These are phyloP conservation scores for Ajuga reptans DNA, from an alignment of 305 asterid genomes.

Conservation along the genomic window DNA sequence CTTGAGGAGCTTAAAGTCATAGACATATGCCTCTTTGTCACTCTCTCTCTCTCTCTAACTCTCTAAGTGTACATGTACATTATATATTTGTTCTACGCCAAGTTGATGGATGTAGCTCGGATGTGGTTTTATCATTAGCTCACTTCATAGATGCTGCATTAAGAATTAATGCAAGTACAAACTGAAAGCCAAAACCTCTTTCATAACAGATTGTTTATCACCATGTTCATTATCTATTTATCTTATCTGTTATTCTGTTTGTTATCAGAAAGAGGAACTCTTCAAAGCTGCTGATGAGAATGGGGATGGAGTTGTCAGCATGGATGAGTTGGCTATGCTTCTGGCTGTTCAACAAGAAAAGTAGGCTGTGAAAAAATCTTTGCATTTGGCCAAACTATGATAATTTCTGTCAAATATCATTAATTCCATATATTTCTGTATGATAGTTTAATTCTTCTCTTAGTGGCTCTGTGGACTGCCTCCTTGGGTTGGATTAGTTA, in stretches of 20 bases:
- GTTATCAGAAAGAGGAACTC: slow-evolving; percentile 78
- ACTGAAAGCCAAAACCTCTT: slow-evolving; percentile 16
- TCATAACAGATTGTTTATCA: not conserved
- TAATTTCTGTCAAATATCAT: not conserved
- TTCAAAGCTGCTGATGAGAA: slow-evolving; percentile 87
- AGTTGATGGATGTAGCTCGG: not conserved
- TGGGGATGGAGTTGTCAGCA: slow-evolving; percentile 82
- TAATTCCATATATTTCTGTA: not conserved
- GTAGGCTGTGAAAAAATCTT: slow-evolving; percentile 34
- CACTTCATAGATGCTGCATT: not conserved
- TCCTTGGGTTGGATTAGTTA: too few species aligned
- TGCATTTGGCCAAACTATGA: not conserved
- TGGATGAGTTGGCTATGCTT: slow-evolving; percentile 95
- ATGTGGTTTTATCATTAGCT: not conserved
- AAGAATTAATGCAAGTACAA: not conserved
- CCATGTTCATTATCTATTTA: slow-evolving; percentile 14
- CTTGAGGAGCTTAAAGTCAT: not conserved
- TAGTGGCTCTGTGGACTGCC: too few species aligned
- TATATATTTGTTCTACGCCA: not conserved
- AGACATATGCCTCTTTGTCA: not conserved
- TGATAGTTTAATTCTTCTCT: not conserved
- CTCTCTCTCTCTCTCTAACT: not conserved
- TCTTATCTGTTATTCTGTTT: slow-evolving; percentile 25
- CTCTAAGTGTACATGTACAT: too few species aligned
- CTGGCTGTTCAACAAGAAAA: slow-evolving; percentile 79